phyloP scores from a whole-genome alignment of 768 basidiomycete species.

The Lactarius evosmus region DNA sequence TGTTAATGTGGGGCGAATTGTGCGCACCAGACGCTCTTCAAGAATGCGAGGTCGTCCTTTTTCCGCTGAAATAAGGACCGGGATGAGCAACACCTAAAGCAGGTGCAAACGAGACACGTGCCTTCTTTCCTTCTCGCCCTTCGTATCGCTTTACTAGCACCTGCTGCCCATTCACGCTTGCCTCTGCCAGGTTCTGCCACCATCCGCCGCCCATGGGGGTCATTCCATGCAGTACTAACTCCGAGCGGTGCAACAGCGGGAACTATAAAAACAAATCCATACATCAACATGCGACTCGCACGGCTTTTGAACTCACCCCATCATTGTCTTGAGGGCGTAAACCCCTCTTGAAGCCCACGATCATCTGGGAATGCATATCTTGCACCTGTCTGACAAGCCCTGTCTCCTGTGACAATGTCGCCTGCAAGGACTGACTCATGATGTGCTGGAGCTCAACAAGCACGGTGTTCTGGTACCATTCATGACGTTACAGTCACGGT shows the following conservation, averaged over 20 bases:
- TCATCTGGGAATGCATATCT: constrained; percentile 17
- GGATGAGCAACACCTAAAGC: background rate
- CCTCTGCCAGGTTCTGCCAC: constrained; percentile 10
- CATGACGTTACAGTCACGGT: too few relatives aligned
- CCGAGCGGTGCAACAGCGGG: constrained; percentile 13
- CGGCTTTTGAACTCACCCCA: constrained; percentile 4
- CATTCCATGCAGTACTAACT: constrained; percentile 13
- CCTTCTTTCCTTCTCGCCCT: constrained; percentile 9
- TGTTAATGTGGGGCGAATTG: background rate
- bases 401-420: constrained; percentile 13
- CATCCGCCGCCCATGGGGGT: constrained; percentile 10
- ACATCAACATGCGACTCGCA: background rate
- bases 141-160: constrained; percentile 19
- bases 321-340: constrained; percentile 14
- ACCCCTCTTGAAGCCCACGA: constrained; percentile 11
- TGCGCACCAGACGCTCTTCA: constrained; percentile 17
- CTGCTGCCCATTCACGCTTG: constrained; percentile 4
- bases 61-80: background rate
- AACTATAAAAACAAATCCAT: constrained; percentile 4
- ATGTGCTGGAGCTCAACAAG: constrained; percentile 15
- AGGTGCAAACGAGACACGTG: background rate
- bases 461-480: constrained; percentile 11
- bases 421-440: constrained; percentile 9
- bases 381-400: constrained; percentile 15
- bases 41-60: constrained; percentile 10